Base-by-base conservation (phyloP, 148 eudicot genomes). In the Vaccinium darrowii region DNA sequence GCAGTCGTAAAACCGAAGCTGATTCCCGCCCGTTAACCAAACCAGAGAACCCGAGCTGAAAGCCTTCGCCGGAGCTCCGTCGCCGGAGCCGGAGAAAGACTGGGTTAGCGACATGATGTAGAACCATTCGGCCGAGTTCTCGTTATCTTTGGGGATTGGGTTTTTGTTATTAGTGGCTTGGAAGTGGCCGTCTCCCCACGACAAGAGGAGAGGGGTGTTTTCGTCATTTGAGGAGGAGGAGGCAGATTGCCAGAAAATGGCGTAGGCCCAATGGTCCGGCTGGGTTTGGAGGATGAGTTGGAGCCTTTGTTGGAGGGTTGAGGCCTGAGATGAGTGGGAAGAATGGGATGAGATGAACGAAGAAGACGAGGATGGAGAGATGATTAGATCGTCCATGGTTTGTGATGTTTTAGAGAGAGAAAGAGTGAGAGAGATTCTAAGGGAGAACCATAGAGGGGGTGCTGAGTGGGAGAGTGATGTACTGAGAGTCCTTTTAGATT, bases 101-200 rank as follows among this genome's bases (percentile, higher is more conserved):
- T 82, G 88, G 11, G 91, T 84, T 2, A 91, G 50, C 12, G 98
- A 94, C 60, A 88, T 91, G 76, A 94, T 79, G 88, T 91, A 96
- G 87, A 94, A 96, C 97, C 98, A 92, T 69, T 92, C 95, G 11
- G 89, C 18, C 7, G 74, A 27, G 39, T 69, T 85, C 58, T 90
- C 95, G 33, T 36, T 76, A 0, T 78, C 83, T 11, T 5, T 76
- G 1, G 78, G 57, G 2, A 56, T 69, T 10, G 76, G 76, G 43
- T 78, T 51, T 21, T 80, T 86, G 23, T 81, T 82, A 52, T 60
- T 79, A 36, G 83, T 7, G 43, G 76, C 83, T 56, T 88, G 87
- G 27, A 94, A 93, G 78, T 92, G 88, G 76, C 99, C 99, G 72
- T 92, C 97, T 6, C 84, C 93, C 98, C 97, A 96, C 19, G 82